phyloP scores from a whole-genome alignment of 495 filamentous ascomycete species.

The Rhizodiscina lignyota region DNA sequence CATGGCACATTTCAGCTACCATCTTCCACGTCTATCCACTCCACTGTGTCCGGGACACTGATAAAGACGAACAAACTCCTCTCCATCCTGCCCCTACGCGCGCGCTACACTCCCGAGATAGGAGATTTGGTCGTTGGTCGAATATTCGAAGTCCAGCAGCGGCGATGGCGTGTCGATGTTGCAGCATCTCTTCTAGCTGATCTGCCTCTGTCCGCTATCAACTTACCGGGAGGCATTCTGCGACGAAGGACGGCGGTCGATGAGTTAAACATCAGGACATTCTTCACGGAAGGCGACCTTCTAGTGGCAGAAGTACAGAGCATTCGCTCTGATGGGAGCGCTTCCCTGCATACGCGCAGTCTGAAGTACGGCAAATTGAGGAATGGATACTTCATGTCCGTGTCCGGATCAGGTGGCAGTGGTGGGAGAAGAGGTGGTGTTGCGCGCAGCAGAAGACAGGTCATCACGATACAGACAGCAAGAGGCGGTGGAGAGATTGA shows the following conservation, averaged over 20 bases:
- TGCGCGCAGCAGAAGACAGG: conserved; percentile 60
- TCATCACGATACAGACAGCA: conserved; percentile 60
- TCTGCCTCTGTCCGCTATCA: conserved; percentile 76
- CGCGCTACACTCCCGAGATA: conserved; percentile 91
- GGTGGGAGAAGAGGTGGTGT: conserved; percentile 44
- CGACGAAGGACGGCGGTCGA: conserved; percentile 82
- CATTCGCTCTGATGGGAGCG: conserved; percentile 63
- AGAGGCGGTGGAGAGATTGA: conserved; percentile 63
- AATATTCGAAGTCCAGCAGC: conserved; percentile 77
- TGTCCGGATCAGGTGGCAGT: conserved; percentile 63
- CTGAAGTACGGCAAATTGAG: conserved; percentile 89
- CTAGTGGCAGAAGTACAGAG: conserved; percentile 83
- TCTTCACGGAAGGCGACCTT: conserved; percentile 82
- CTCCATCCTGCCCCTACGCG: conserved; percentile 70
- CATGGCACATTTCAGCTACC: conserved; percentile 62
- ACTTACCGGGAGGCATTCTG: conserved; percentile 85
- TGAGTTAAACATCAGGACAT: conserved; percentile 85
- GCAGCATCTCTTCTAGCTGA: conserved; percentile 65
- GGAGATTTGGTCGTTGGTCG: conserved; percentile 89
- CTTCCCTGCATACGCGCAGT: conserved; percentile 72
- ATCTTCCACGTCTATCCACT: conserved; percentile 49
- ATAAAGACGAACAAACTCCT: conserved; percentile 92
- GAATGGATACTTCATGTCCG: conserved; percentile 75
- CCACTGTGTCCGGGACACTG: conserved; percentile 74
- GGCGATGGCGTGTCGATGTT: conserved; percentile 89